Evolutionary conservation across 768 basidiomycete species (phyloP).

Genomic region (Phanerochaete carnosa): DNA sequence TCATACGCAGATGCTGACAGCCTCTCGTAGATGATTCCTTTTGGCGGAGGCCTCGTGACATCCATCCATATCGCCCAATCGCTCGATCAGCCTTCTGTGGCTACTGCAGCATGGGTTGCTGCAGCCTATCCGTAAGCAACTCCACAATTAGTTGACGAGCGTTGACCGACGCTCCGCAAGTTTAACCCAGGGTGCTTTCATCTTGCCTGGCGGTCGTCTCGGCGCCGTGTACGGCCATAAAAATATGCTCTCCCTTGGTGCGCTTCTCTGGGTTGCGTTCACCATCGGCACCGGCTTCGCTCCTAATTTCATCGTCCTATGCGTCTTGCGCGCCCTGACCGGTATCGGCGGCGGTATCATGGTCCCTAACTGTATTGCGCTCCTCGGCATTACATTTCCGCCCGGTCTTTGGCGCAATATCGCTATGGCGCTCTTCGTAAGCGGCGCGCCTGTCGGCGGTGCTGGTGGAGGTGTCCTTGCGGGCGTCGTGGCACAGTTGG

Average conservation of each 20-base stretch:
- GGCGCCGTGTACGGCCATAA: constrained; percentile 9
- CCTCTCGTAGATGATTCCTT: too few relatives aligned
- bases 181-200: constrained; percentile 9
- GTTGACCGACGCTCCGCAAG: too few relatives aligned
- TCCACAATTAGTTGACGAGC: too few relatives aligned
- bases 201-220: constrained; percentile 8
- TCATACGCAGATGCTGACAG: too few relatives aligned
- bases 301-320: background rate
- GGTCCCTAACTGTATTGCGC: constrained; percentile 3
- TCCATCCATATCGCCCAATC: too few relatives aligned
- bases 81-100: too few relatives aligned
- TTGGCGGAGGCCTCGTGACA: too few relatives aligned
- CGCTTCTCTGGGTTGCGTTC: constrained; percentile 8
- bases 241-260: constrained; percentile 2
- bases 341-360: constrained; percentile 6
- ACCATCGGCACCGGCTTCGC: constrained; percentile 7
- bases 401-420: constrained; percentile 2
- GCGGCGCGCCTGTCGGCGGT: background rate
- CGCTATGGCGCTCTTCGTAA: constrained; percentile 3
- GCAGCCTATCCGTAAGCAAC: background rate
- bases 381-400: constrained; percentile 6
- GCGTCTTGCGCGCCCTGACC: background rate
- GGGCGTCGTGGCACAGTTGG: background rate
- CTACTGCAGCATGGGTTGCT: background rate
- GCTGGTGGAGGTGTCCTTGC: background rate